Conservation (phyloP, 2,329 filamentous ascomycete species). For the Orbilia javanica region DNA sequence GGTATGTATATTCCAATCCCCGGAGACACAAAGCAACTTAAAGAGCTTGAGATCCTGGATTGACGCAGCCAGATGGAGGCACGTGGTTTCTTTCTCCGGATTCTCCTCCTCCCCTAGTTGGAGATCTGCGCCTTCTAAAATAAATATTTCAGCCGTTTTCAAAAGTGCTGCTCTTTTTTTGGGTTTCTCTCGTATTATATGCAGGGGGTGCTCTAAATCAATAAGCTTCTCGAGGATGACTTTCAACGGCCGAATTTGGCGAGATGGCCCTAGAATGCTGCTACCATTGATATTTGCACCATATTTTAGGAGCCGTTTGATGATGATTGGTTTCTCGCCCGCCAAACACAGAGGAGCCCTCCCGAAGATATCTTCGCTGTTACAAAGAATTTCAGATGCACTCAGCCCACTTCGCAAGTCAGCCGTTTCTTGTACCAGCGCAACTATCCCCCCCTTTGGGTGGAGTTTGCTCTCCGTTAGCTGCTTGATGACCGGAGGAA, state of each 20-base stretch:
- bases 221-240: neutral
- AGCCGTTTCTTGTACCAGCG: neutral
- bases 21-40: conserved; percentile 26
- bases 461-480: neutral
- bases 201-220: too few relatives aligned
- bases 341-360: neutral
- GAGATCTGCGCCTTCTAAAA: conserved; percentile 22
- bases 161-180: neutral
- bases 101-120: neutral
- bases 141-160: conserved; percentile 2
- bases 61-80: conserved; percentile 26
- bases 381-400: neutral
- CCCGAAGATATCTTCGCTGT: neutral
- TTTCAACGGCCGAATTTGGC: neutral
- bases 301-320: conserved; percentile 15
- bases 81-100: neutral
- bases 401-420: neutral
- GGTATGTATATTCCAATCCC: conserved; percentile 25
- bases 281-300: conserved; percentile 18
- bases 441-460: neutral
- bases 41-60: conserved; percentile 34
- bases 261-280: neutral
- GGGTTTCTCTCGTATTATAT: too few relatives aligned
- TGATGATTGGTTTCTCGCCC: neutral
- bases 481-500: neutral